Evolutionary conservation across 129 eudicot species (phyloP).

Genomic region (Flaveria bidentis): DNA sequence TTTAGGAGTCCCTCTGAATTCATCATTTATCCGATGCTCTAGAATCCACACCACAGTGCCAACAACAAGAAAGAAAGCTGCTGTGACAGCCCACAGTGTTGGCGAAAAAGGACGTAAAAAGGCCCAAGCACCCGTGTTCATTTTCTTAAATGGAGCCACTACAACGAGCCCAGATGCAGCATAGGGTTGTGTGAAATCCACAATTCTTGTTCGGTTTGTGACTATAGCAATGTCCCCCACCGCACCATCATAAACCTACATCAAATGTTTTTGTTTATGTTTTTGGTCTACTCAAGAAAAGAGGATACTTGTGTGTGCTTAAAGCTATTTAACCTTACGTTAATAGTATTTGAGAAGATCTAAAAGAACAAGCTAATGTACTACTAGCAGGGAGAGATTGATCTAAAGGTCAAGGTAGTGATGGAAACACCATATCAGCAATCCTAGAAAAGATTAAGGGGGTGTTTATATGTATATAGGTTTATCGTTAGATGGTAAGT

Average conservation of each 20-base stretch:
- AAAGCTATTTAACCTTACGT: background rate
- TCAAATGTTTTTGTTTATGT: background rate
- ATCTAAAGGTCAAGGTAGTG: no score
- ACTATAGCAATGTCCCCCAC: conserved; percentile 86
- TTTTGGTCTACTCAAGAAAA: background rate
- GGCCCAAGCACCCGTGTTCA: conserved; percentile 90
- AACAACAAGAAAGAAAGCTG: conserved; percentile 67
- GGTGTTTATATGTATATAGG: no score
- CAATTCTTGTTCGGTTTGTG: conserved; percentile 71
- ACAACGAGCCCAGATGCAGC: conserved; percentile 84
- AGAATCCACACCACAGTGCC: conserved; percentile 85
- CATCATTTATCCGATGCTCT: conserved; percentile 85
- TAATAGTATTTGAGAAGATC: background rate
- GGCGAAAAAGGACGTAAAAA: conserved; percentile 84
- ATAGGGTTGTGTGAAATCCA: conserved; percentile 89
- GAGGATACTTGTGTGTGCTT: background rate
- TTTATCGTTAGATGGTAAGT: no score
- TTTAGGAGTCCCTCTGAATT: conserved; percentile 83
- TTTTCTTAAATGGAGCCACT: conserved; percentile 71
- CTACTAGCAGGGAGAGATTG: background rate
- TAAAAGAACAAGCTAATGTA: background rate
- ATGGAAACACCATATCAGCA: background rate
- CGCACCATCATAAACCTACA: conserved; percentile 75
- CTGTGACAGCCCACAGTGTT: conserved; percentile 70
- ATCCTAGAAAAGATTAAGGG: background rate